Conservation (phyloP, 108 stramenopile genomes). For the Nitzschia sp. region DNA sequence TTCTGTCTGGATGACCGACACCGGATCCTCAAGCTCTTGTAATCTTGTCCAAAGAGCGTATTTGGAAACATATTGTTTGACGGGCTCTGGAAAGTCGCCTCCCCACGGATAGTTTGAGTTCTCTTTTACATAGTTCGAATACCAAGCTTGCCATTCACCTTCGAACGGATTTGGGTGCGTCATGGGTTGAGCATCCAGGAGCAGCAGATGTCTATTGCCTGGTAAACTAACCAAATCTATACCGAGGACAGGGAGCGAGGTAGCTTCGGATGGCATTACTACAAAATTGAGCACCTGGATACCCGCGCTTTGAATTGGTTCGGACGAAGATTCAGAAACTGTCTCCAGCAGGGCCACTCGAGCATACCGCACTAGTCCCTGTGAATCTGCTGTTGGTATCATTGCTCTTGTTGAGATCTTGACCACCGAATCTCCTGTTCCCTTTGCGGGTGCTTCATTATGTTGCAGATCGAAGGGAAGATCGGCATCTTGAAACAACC, state of each 20-base stretch:
- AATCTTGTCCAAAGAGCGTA: constrained; percentile 81
- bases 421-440: constrained; percentile 32
- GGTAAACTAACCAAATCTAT: constrained; percentile 82
- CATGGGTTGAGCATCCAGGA: constrained; percentile 76
- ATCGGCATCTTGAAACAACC: constrained; percentile 9
- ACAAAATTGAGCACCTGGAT: constrained; percentile 85
- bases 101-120: constrained; percentile 62
- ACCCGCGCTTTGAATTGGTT: constrained; percentile 34
- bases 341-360: constrained; percentile 75
- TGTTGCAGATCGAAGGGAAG: constrained; percentile 29
- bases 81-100: constrained; percentile 74
- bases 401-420: constrained; percentile 36
- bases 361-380: constrained; percentile 31
- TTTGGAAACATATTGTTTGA: constrained; percentile 66
- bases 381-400: neutral
- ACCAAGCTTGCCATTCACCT: constrained; percentile 36
- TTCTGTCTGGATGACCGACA: constrained; percentile 44
- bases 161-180: constrained; percentile 35
- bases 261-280: constrained; percentile 47
- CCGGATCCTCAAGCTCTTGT: constrained; percentile 33
- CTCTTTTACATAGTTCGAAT: constrained; percentile 39
- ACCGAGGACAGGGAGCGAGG: constrained; percentile 69
- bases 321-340: constrained; percentile 7
- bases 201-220: constrained; percentile 64
- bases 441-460: constrained; percentile 53